Percentiles rank a stretch among this genome's conserved stretches.
Evolutionary conservation across 2,329 filamentous ascomycete genomes (phyloP).

Genomic region (Lachnellula occidentalis): DNA sequence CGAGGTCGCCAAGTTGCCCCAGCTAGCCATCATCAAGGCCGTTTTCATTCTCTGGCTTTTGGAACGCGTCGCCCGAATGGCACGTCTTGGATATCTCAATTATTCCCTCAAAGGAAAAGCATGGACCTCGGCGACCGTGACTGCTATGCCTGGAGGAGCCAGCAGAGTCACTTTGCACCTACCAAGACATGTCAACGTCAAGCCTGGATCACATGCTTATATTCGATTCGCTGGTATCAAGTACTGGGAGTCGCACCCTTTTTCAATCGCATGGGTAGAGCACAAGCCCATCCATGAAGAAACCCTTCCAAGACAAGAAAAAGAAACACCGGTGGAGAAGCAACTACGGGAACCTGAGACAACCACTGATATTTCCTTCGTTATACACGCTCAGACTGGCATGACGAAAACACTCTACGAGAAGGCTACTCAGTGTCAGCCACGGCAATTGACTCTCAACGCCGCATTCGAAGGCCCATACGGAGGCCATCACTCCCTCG

Average conservation of each 20-base stretch:
- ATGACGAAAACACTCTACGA: constrained; percentile 80
- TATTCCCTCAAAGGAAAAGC: constrained; percentile 37
- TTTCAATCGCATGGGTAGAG: constrained; percentile 72
- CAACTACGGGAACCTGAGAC: constrained; percentile 31
- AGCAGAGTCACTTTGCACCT: constrained; percentile 65
- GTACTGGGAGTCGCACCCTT: constrained; percentile 70
- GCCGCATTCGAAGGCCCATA: constrained; percentile 90
- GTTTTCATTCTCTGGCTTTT: constrained; percentile 71
- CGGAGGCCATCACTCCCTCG: constrained; percentile 73
- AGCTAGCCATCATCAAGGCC: constrained; percentile 69
- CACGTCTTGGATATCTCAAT: constrained; percentile 61
- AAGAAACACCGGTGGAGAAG: constrained; percentile 35
- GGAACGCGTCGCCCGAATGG: constrained; percentile 62
- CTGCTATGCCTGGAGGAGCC: constrained; percentile 64
- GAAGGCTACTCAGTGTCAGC: constrained; percentile 45
- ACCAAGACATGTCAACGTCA: constrained; percentile 59
- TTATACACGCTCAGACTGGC: constrained; percentile 82
- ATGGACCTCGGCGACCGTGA: constrained; percentile 59
- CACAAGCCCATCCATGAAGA: constrained; percentile 37
- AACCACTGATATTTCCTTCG: constrained; percentile 62
- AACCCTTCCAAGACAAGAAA: constrained; percentile 34
- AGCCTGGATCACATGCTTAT: constrained; percentile 70
- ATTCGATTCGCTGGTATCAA: constrained; percentile 62
- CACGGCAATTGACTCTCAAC: constrained; percentile 12
- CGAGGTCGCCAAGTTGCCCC: constrained; percentile 56